Percentiles rank a stretch among this genome's conserved stretches.
Conservation (phyloP, 202 grass and related monocot species). For the Panicum virgatum region DNA sequence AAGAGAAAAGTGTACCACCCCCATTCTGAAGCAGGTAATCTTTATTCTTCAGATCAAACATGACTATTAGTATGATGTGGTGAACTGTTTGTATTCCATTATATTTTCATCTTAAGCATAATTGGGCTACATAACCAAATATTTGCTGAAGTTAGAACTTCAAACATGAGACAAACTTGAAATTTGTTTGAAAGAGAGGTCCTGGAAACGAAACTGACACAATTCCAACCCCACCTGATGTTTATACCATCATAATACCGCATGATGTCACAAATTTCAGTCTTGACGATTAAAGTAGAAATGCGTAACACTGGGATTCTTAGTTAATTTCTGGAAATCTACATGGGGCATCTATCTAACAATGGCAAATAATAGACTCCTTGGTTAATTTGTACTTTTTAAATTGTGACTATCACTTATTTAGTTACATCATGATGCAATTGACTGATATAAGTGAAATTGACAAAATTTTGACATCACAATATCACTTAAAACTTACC, state of each 20-base stretch:
- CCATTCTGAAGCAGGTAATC: conserved; percentile 86
- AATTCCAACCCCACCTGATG: neutral
- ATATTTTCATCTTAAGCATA: neutral
- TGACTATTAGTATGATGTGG: neutral
- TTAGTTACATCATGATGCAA: neutral
- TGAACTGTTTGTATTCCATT: neutral
- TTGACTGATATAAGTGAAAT: neutral
- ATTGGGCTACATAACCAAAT: neutral
- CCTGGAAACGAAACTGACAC: neutral
- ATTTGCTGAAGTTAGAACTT: neutral
- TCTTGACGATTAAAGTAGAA: neutral
- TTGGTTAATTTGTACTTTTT: neutral
- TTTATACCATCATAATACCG: neutral
- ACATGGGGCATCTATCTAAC: neutral
- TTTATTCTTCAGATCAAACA: conserved; percentile 2
- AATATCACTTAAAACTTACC: neutral
- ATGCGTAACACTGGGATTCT: neutral
- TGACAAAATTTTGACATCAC: neutral
- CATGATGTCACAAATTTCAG: neutral
- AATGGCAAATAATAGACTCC: neutral
- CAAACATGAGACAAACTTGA: neutral
- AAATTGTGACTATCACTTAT: neutral
- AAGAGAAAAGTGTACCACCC: conserved; percentile 92
- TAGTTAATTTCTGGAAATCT: neutral
- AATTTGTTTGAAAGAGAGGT: neutral